Evolutionary conservation across 2,329 filamentous ascomycete genomes (phyloP).

Genomic region (Onygenales sp.): DNA sequence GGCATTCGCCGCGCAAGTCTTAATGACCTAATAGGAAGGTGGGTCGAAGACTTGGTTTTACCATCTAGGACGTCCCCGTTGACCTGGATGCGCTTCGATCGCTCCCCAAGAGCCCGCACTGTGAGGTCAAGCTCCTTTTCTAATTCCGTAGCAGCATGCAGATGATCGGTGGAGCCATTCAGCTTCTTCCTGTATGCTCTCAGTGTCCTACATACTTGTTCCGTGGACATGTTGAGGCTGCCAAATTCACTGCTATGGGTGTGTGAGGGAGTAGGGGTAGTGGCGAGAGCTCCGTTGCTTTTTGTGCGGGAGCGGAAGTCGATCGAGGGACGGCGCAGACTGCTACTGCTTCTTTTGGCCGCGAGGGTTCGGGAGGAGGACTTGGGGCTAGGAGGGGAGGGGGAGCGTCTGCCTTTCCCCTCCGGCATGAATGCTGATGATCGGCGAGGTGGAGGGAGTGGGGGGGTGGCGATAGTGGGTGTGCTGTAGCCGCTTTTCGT

Average conservation of each 20-base stretch:
- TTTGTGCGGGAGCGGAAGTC: conserved; percentile 43
- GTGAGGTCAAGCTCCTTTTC: conserved; percentile 47
- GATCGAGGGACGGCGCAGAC: conserved; percentile 37
- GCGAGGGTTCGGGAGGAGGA: conserved; percentile 19
- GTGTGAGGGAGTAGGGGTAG: conserved; percentile 9
- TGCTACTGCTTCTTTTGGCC: conserved; percentile 21
- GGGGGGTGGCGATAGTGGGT: conserved; percentile 23
- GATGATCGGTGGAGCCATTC: conserved; percentile 36
- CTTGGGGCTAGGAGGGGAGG: conserved; percentile 32
- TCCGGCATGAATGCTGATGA: conserved; percentile 22
- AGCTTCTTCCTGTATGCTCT: conserved; percentile 52
- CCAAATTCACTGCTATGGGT: conserved; percentile 32
- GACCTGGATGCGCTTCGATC: conserved; percentile 16
- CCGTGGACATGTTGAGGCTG: conserved; percentile 43
- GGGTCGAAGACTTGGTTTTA: conserved; percentile 16
- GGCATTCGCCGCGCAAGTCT: conserved; percentile 23
- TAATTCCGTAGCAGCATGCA: conserved; percentile 45
- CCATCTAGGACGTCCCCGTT: conserved; percentile 18
- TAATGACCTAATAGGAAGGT: conserved; percentile 16
- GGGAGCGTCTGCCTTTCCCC: conserved; percentile 22
- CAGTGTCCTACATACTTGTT: conserved; percentile 48
- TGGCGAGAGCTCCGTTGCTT: conserved; percentile 20
- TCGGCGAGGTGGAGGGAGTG: conserved; percentile 18
- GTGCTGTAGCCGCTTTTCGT: conserved; percentile 21
- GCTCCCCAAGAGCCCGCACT: conserved; percentile 23